phyloP scores from a whole-genome alignment of 805 yeast species.

The Ascoidea rubescens region DNA sequence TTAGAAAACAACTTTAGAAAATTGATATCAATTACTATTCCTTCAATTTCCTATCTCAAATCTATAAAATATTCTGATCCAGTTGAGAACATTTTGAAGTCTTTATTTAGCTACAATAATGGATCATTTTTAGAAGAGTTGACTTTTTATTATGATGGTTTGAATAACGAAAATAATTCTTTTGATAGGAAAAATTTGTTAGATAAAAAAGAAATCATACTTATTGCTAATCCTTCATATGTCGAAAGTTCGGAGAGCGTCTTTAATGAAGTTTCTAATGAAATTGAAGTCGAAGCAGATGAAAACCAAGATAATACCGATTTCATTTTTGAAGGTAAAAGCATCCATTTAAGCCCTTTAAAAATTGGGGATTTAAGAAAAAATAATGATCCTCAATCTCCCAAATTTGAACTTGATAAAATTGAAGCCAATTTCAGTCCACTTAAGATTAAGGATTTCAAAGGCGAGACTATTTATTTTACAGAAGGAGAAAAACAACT shows the following conservation, averaged over 20 bases:
- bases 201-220: no score
- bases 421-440: not conserved
- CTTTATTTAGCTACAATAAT: no score
- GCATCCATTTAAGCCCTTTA: not conserved
- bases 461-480: not conserved
- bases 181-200: no score
- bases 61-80: not conserved
- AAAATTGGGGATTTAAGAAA: not conserved
- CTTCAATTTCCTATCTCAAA: not conserved
- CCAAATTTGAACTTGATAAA: not conserved
- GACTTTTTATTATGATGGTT: no score
- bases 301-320: not conserved
- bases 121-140: no score
- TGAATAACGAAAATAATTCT: no score
- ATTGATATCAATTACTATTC: not conserved
- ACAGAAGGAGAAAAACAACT: not conserved
- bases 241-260: no score
- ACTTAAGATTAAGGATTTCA: not conserved
- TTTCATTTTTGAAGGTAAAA: not conserved
- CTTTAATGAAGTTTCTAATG: not conserved
- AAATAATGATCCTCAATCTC: not conserved
- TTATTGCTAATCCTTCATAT: no score
- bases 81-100: no score
- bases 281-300: not conserved
- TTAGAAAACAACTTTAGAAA: not conserved